Percentiles rank a stretch among this genome's conserved stretches.
phyloP scores from a whole-genome alignment of 179 eudicot species.

The Pouteria campechiana region DNA sequence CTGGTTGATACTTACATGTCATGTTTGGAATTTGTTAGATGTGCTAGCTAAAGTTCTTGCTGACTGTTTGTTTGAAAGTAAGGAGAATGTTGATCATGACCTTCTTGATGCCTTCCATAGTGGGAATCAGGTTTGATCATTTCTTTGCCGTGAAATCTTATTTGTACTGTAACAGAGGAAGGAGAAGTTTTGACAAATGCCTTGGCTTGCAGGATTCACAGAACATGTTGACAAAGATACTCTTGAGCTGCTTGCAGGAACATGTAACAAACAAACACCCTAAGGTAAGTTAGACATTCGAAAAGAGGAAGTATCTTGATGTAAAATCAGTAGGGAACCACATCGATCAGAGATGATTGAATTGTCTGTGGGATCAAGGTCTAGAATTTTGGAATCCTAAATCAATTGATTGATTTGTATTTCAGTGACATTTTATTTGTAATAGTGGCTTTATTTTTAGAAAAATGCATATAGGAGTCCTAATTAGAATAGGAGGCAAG shows the following conservation, averaged over 20 bases:
- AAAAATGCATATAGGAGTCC: too few species aligned
- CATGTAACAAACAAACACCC: conserved; percentile 28
- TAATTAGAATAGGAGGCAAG: too few species aligned
- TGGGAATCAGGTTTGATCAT: conserved; percentile 28
- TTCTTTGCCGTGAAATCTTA: background rate
- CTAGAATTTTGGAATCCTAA: too few species aligned
- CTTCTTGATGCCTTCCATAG: conserved; percentile 34
- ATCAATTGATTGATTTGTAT: too few species aligned
- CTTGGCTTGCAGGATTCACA: conserved; percentile 33
- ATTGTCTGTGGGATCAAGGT: too few species aligned
- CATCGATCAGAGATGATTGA: too few species aligned
- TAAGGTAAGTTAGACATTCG: conserved; percentile 31
- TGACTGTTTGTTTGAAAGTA: conserved; percentile 42
- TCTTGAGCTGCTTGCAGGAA: conserved; percentile 50
- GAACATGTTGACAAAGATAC: conserved; percentile 32
- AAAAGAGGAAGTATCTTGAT: too few species aligned
- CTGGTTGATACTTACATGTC: background rate
- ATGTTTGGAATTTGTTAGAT: conserved; percentile 17
- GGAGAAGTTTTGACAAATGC: background rate
- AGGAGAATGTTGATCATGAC: conserved; percentile 67
- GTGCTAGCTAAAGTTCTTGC: conserved; percentile 44
- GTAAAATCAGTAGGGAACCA: too few species aligned
- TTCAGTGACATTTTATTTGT: too few species aligned
- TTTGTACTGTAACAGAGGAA: too few species aligned
- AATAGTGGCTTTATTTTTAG: too few species aligned